Percentiles rank a stretch among this genome's conserved stretches.
phyloP scores from a whole-genome alignment of 202 grass and related monocot species.

The Elaeis oleifera region DNA sequence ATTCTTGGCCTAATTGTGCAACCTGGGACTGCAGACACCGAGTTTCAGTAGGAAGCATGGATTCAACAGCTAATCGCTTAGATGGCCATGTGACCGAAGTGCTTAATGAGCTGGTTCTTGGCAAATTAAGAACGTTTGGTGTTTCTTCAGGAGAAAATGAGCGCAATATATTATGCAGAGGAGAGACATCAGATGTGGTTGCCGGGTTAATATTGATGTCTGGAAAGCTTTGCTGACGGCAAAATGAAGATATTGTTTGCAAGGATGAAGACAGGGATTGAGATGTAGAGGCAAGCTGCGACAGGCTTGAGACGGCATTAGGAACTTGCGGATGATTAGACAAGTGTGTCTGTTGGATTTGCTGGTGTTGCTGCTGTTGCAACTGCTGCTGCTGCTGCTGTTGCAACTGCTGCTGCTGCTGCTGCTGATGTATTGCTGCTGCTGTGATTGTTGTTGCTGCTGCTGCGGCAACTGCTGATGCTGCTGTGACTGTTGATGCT shows the following conservation, averaged over 20 bases:
- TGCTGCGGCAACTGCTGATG: too few species aligned
- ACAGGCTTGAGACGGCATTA: constrained; percentile 39
- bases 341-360: constrained; percentile 39
- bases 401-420: constrained; percentile 10
- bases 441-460: too few species aligned
- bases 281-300: constrained; percentile 33
- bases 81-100: constrained; percentile 61
- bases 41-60: constrained; percentile 31
- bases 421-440: too few species aligned
- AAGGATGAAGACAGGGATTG: constrained; percentile 35
- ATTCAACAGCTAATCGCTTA: constrained; percentile 60
- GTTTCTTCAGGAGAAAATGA: constrained; percentile 63
- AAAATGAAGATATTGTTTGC: constrained; percentile 34
- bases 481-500: too few species aligned
- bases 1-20: constrained; percentile 34
- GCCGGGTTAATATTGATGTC: constrained; percentile 40
- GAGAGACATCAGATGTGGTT: constrained; percentile 29
- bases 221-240: constrained; percentile 38
- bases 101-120: constrained; percentile 39
- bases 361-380: constrained; percentile 31
- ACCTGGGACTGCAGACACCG: constrained; percentile 31
- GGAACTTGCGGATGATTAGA: constrained; percentile 42
- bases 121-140: constrained; percentile 45
- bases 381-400: constrained; percentile 31
- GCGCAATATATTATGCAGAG: constrained; percentile 47